phyloP scores from a whole-genome alignment of 2,329 filamentous ascomycete species.

The Calonectria pseudoreteaudii region DNA sequence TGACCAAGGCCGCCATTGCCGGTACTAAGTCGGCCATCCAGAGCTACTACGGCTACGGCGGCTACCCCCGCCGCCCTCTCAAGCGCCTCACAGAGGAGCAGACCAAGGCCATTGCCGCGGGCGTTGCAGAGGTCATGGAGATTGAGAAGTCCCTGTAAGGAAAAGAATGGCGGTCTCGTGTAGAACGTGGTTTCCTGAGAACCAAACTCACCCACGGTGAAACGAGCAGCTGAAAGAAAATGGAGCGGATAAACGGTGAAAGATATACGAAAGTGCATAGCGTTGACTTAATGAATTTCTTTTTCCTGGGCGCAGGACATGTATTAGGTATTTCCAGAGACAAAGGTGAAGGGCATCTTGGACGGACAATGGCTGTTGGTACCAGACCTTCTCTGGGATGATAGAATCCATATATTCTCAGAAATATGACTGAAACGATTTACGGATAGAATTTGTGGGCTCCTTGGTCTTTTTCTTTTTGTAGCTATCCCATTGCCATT shows the following conservation, averaged over 20 bases:
- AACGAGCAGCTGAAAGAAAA: background rate
- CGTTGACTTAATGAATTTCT: conserved; percentile 19
- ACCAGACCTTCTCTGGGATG: background rate
- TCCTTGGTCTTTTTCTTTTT: background rate
- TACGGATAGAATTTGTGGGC: conserved; percentile 10
- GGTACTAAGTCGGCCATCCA: conserved; percentile 89
- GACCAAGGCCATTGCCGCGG: conserved; percentile 64
- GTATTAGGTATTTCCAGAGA: conserved; percentile 18
- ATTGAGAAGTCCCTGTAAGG: conserved; percentile 66
- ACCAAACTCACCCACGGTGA: background rate
- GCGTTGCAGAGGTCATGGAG: conserved; percentile 73
- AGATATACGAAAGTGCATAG: conserved; percentile 24
- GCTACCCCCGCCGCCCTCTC: conserved; percentile 78
- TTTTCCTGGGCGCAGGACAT: conserved; percentile 14
- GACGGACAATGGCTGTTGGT: conserved; percentile 7
- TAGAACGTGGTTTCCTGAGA: background rate
- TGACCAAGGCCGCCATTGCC: conserved; percentile 85
- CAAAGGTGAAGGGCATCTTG: conserved; percentile 11
- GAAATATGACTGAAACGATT: conserved; percentile 11
- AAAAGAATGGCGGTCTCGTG: background rate
- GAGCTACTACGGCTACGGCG: conserved; percentile 85
- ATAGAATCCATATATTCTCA: conserved; percentile 17
- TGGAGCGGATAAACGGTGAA: conserved; percentile 7
- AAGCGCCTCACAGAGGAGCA: conserved; percentile 72
- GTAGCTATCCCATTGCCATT: background rate